Percentiles rank a stretch among this genome's conserved stretches.
Conservation (phyloP, 2,329 filamentous ascomycete species). For the Aspergillus calidoustus region DNA sequence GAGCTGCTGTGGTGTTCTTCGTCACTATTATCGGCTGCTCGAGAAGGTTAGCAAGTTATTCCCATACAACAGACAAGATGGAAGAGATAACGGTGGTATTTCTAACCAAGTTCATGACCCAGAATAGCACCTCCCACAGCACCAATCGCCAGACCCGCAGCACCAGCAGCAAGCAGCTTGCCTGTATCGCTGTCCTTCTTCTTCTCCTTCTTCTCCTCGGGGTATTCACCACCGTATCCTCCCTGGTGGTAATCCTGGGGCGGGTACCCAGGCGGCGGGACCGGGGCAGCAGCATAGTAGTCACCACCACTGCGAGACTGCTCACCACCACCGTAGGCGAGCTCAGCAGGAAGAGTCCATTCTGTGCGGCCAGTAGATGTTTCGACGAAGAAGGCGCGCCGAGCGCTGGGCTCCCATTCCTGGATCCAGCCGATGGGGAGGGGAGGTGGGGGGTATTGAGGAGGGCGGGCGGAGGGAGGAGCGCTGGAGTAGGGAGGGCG, state of each 20-base stretch:
- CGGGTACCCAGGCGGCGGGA: slow-evolving; percentile 21
- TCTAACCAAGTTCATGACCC: slow-evolving; percentile 59
- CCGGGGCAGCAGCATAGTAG: slow-evolving; percentile 30
- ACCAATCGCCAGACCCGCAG: slow-evolving; percentile 62
- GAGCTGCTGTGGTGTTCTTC: neutral
- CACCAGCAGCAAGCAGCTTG: slow-evolving; percentile 60
- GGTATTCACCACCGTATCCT: slow-evolving; percentile 14
- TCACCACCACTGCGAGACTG: slow-evolving; percentile 7
- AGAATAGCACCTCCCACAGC: slow-evolving; percentile 63
- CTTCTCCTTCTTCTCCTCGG: slow-evolving; percentile 31
- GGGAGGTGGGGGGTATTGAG: slow-evolving; percentile 50
- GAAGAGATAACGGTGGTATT: slow-evolving; percentile 27
- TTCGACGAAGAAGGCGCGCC: slow-evolving; percentile 70
- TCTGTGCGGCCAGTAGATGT: slow-evolving; percentile 64
- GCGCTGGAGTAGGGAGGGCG: slow-evolving; percentile 40
- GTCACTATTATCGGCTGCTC: slow-evolving; percentile 15
- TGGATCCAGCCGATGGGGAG: slow-evolving; percentile 66
- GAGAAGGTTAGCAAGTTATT: slow-evolving; percentile 1
- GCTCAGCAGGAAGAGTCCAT: slow-evolving; percentile 62
- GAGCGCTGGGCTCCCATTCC: slow-evolving; percentile 64
- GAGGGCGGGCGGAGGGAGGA: slow-evolving; percentile 36
- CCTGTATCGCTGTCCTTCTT: slow-evolving; percentile 53
- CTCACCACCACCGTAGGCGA: slow-evolving; percentile 20
- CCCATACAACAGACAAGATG: neutral
- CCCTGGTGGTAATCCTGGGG: slow-evolving; percentile 22